phyloP scores from a whole-genome alignment of 306 rosid species.

The Arachis hypogaea region DNA sequence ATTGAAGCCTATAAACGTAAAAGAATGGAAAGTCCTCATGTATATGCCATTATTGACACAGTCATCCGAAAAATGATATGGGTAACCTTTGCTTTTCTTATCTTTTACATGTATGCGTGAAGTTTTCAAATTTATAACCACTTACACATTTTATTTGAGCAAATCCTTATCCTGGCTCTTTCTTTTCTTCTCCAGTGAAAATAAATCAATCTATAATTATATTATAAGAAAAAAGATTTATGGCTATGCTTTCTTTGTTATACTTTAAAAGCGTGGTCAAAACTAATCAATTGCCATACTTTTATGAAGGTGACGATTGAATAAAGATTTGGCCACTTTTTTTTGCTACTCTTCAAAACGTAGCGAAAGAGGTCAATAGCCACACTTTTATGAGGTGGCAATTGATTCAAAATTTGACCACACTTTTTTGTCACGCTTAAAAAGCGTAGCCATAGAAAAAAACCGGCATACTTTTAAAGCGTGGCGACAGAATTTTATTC shows the following conservation, averaged over 20 bases:
- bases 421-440: too few species aligned
- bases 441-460: too few species aligned
- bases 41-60: constrained; percentile 90
- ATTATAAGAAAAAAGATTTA: constrained; percentile 52
- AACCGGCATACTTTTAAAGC: too few species aligned
- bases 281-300: neutral
- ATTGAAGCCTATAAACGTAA: constrained; percentile 84
- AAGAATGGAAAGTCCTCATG: constrained; percentile 81
- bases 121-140: constrained; percentile 32
- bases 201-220: constrained; percentile 91
- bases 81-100: constrained; percentile 42
- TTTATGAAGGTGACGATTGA: neutral
- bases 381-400: too few species aligned
- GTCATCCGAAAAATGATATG: constrained; percentile 92
- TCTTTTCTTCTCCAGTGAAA: constrained; percentile 71
- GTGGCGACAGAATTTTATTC: too few species aligned
- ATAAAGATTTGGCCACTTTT: too few species aligned
- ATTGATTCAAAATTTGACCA: too few species aligned
- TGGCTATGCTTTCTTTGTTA: constrained; percentile 6
- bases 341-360: too few species aligned
- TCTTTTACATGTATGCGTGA: neutral
- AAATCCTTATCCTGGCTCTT: constrained; percentile 40
- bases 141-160: constrained; percentile 30
- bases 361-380: too few species aligned
- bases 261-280: constrained; percentile 7